Evolutionary conservation across 371 early-diverging fungal species (phyloP).

Genomic region (Lichtheimia ornata): DNA sequence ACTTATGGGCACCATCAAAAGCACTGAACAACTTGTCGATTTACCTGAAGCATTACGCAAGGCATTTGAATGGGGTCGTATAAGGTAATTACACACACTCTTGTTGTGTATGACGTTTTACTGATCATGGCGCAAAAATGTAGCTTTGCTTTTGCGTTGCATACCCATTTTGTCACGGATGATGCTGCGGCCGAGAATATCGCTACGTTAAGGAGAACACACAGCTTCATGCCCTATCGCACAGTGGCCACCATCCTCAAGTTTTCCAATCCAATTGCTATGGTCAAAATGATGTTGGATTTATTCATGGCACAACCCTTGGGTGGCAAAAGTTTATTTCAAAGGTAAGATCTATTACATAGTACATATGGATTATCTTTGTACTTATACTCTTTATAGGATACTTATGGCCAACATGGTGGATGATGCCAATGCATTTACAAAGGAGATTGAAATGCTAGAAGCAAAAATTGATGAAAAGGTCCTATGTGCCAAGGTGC

Average conservation of each 20-base stretch:
- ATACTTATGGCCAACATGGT: slow-evolving; percentile 56
- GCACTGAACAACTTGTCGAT: slow-evolving; percentile 38
- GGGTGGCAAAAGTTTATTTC: slow-evolving; percentile 61
- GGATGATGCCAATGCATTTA: slow-evolving; percentile 51
- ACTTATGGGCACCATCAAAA: slow-evolving; percentile 43
- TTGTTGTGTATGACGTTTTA: not conserved
- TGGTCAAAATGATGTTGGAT: slow-evolving; percentile 66
- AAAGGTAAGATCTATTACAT: slow-evolving; percentile 37
- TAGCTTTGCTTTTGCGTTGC: slow-evolving; percentile 65
- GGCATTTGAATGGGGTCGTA: slow-evolving; percentile 66
- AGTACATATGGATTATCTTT: not conserved
- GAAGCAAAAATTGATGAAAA: slow-evolving; percentile 50
- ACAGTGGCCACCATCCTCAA: slow-evolving; percentile 57
- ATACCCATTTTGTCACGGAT: slow-evolving; percentile 61
- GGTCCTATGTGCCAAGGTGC: slow-evolving; percentile 56
- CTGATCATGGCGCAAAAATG: not conserved
- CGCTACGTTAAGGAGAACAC: slow-evolving; percentile 57
- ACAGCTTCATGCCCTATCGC: slow-evolving; percentile 63
- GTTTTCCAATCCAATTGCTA: slow-evolving; percentile 63
- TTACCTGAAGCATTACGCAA: slow-evolving; percentile 54
- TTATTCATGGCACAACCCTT: slow-evolving; percentile 70
- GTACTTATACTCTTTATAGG: slow-evolving; percentile 15
- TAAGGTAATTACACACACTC: slow-evolving; percentile 33
- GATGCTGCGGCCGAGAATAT: slow-evolving; percentile 59
- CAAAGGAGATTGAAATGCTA: slow-evolving; percentile 53